These are phyloP conservation scores for Cercospora zeina DNA, from an alignment of 2,329 filamentous ascomycete species.

Conservation along the genomic window DNA sequence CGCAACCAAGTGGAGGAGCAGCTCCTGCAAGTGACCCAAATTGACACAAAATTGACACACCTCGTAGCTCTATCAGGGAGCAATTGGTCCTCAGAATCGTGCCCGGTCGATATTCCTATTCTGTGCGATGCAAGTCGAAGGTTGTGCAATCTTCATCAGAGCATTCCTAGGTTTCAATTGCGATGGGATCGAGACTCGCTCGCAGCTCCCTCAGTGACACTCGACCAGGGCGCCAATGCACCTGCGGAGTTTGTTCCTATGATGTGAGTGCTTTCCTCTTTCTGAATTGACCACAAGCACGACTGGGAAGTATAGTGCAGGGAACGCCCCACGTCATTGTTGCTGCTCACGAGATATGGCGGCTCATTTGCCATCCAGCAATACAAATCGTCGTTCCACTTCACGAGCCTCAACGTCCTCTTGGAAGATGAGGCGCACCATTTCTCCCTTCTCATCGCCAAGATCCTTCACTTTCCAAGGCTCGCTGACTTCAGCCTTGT, in stretches of 20 bases:
- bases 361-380: constrained; percentile 36
- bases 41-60: not conserved
- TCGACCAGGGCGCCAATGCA: not conserved
- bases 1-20: not conserved
- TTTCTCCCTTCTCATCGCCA: constrained; percentile 35
- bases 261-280: not conserved
- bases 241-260: not conserved
- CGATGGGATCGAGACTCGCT: not conserved
- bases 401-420: constrained; percentile 53
- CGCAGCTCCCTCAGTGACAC: not conserved
- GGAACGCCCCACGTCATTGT: not conserved
- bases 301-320: not conserved
- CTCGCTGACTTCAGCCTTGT: constrained; percentile 53
- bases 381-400: constrained; percentile 54
- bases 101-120: not conserved
- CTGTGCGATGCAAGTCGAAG: not conserved
- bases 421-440: constrained; percentile 51
- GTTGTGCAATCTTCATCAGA: not conserved
- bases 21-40: not conserved
- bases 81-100: not conserved
- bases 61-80: not conserved
- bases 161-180: not conserved
- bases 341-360: not conserved
- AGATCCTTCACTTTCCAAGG: constrained; percentile 44
- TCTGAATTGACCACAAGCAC: not conserved